A percentile compares a stretch with the other conserved stretches of the same genome.
Conservation (phyloP, 805 yeast species). For the Metahyphopichia silvanorum region DNA sequence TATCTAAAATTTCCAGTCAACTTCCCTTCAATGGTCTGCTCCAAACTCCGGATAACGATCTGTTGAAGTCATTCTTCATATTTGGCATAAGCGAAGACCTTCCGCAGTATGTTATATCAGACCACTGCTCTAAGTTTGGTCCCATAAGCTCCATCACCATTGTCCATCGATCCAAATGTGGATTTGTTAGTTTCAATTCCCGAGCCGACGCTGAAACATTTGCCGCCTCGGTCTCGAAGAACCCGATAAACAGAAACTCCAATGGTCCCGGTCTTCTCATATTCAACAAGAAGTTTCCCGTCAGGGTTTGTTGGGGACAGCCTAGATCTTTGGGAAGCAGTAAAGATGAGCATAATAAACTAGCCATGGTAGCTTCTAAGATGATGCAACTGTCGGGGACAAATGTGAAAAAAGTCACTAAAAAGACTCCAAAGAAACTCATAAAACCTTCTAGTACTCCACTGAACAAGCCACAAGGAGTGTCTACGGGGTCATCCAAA, state of each 20-base stretch:
- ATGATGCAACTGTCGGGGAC: conserved; percentile 54
- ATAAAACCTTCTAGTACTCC: too few relatives aligned
- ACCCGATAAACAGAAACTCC: conserved; percentile 23
- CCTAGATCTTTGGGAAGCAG: conserved; percentile 39
- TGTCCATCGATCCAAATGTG: conserved; percentile 60
- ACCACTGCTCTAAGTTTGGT: conserved; percentile 45
- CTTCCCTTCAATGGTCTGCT: conserved; percentile 71
- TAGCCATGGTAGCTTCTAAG: conserved; percentile 48
- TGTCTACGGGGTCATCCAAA: too few relatives aligned
- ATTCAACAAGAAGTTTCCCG: conserved; percentile 35
- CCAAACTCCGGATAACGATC: conserved; percentile 33
- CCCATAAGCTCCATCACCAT: conserved; percentile 46
- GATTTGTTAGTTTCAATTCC: conserved; percentile 53
- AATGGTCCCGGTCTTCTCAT: conserved; percentile 31
- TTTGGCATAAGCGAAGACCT: conserved; percentile 69
- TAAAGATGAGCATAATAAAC: conserved; percentile 43
- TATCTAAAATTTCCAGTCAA: conserved; percentile 50
- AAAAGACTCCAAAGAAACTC: conserved; percentile 1
- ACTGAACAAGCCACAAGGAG: too few relatives aligned
- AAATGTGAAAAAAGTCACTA: conserved; percentile 27
- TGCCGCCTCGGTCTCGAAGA: conserved; percentile 17
- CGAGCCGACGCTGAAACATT: conserved; percentile 50
- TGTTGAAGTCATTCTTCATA: conserved; percentile 60
- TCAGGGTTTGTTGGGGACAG: conserved; percentile 57
- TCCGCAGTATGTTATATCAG: conserved; percentile 60